Evolutionary conservation across 805 yeast genomes (phyloP), one percentile per base, ranked within the genome.

Genomic region (Candida alai): DNA sequence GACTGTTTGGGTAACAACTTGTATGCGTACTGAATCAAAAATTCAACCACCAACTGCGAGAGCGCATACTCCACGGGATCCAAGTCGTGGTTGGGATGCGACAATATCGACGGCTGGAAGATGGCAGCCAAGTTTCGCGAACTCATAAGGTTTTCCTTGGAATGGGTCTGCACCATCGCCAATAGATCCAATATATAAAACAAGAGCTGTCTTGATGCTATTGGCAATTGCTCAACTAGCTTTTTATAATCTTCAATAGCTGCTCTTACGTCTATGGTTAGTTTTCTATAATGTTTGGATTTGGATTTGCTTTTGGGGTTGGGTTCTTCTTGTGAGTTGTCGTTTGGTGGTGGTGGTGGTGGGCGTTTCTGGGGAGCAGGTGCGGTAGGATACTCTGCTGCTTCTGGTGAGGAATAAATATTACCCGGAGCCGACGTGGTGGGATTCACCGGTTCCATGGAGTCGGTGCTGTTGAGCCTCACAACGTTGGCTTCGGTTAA

Each of bases 91-190:
- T 73, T 74, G 4, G 96, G 95, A 56, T 90, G 97, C 7, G 95
- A 84, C 34, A 93, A 66, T 12, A 93, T 78, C n/a, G 96, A 84
- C 3, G 98, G 97, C 62, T 93, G 98, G 64, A 93, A 93, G 37
- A 93, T 85, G 2, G 97, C 96, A 1, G 97, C 95, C 43, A 93
- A 65, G 54, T 93, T 93, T 48, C 87, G 76, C 1, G 95, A 85
- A 2, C 96, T 79, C 99, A 93, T 93, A 43, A 86, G 66, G 55
- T 89, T 93, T 40, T 76, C 76, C 32, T 74, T 75, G 11, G 94
- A 73, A 49, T 84, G 80, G 39, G 82, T 76, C 27, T 88, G 83
- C 49, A 93, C 94, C 62, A 88, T 74, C 10, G 95, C 82, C 39
- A 93, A 67, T 44, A 93, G 65, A 57, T 93, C 98, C 42, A 93